Evolutionary conservation across 805 yeast genomes (phyloP), one percentile per base, ranked within the genome.

Genomic region (Priceomyces castillae): DNA sequence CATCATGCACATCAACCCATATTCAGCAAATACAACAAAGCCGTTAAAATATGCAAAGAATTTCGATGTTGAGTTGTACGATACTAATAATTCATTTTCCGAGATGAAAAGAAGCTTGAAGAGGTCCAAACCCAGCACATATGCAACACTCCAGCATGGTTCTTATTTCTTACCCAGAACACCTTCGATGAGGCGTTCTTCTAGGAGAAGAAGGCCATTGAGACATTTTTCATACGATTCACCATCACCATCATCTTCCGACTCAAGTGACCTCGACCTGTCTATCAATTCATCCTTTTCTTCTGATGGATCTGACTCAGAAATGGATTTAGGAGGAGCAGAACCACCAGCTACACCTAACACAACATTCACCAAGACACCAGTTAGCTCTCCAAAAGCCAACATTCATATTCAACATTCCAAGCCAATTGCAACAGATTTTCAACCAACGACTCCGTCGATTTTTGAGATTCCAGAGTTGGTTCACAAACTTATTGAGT

Each of bases 381-480:
- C 46, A 30, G 17, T 22, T 34, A 43, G 7, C 3, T 19, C 25
- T 33, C 26, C 34, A 16, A 19, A 7, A 20, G 30, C 11, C 20
- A 34, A 30, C n/a, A 17, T 15, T 18, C 15, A 19, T 14, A 14
- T 19, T 23, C 23, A 30, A 23, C 20, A 20, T 15, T 7, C 12
- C 4, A 42, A 33, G 9, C 37, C 40, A 15, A 37, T 15, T 16
- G n/a, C 25, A 18, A 18, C 22, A 18, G 6, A 15, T 16, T 20
- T 28, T 11, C 22, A 19, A 17, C 10, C 15, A 11, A 33, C 44
- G 3, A 18, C 6, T 20, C 56, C 53, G 63, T 69, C 60, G 53
- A 83, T 89, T 7, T 84, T 89, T 54, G 69, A 73, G 40, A 81
- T 84, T 28, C 96, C 96, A 0, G 97, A 89, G 60, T 82, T 89